Evolutionary conservation across 768 basidiomycete genomes (phyloP).

Genomic region (Gloeostereum incarnatum): DNA sequence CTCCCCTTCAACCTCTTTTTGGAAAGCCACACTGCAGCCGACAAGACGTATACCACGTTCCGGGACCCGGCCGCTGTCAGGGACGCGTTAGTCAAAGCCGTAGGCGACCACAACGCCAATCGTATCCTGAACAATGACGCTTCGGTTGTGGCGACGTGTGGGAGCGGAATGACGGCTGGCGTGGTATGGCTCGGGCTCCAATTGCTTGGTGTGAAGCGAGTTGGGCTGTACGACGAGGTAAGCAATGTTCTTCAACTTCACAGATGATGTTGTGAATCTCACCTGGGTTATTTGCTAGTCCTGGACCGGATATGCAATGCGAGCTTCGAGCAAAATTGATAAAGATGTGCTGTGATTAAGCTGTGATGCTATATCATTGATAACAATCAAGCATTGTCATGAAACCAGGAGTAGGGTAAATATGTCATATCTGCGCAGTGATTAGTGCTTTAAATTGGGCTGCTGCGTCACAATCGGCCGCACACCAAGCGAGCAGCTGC

Average conservation of each 20-base stretch:
- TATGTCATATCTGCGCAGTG: too few species aligned
- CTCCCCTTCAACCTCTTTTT: constrained; percentile 79
- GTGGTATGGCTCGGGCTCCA: constrained; percentile 91
- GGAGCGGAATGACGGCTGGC: constrained; percentile 97
- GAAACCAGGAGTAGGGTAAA: too few species aligned
- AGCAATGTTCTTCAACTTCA: constrained; percentile 13
- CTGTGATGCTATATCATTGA: too few species aligned
- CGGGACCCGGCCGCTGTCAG: constrained; percentile 49
- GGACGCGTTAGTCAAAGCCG: constrained; percentile 45
- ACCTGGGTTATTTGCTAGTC: constrained; percentile 39
- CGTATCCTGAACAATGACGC: constrained; percentile 51
- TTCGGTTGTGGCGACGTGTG: constrained; percentile 70
- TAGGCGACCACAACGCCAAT: constrained; percentile 51
- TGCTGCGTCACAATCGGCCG: too few species aligned
- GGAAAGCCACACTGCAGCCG: constrained; percentile 25
- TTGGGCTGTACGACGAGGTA: constrained; percentile 93
- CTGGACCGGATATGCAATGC: constrained; percentile 89
- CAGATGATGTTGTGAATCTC: constrained; percentile 6
- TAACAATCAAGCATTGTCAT: too few species aligned
- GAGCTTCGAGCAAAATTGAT: constrained; percentile 65
- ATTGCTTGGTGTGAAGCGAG: constrained; percentile 47
- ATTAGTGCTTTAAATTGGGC: too few species aligned
- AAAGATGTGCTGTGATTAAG: constrained; percentile 21
- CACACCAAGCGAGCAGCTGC: too few species aligned
- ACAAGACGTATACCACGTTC: constrained; percentile 48